Evolutionary conservation across 1,284 basidiomycete genomes (phyloP), one percentile per base, ranked within the genome.

Genomic region (Cutaneotrichosporon sp.): DNA sequence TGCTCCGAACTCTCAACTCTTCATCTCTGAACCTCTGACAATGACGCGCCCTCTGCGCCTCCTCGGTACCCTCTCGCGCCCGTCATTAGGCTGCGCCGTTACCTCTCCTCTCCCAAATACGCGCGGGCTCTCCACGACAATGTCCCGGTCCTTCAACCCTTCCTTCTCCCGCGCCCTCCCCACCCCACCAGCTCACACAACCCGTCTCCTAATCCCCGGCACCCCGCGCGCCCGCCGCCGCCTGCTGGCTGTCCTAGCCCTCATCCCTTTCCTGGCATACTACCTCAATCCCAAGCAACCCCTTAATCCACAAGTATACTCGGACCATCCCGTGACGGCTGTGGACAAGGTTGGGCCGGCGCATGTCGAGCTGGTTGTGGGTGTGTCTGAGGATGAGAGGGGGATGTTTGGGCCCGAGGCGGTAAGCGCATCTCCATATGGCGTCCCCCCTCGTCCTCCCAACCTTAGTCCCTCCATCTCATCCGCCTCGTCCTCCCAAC

Each of bases 251-350:
- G 47, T 38, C 40, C 49, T 60, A 51, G 57, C 62, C 53, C 61
- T 65, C 53, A 26, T 63, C 10, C 64, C 63, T 36, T 31, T 65
- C 21, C 36, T 61, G 5, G 51, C 58, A 1, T 63, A 60, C 60
- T 64, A 53, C 46, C 56, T 65, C 18, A 50, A 49, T 5, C 60
- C 58, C 10, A 2, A 14, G 7, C 34, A n/a, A 13, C 26, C 49
- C 22, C 67, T 68, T 34, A 58, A 56, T 11, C 76, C 78, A 1
- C 65, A 72, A n/a, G 34, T 63, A n/a, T 80, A 80, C 65, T 72
- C 73, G 13, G 66, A 70, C 31, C 78, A 79, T 30, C 53, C 56
- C 1, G 63, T 79, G 7, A 36, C 56, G 5, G 62, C 66, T 13
- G 65, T 67, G 30, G 51, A 58, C 5, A 38, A 47, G 4, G 52